phyloP scores from a whole-genome alignment of 768 basidiomycete genomes.

The Mycena chlorophos region DNA sequence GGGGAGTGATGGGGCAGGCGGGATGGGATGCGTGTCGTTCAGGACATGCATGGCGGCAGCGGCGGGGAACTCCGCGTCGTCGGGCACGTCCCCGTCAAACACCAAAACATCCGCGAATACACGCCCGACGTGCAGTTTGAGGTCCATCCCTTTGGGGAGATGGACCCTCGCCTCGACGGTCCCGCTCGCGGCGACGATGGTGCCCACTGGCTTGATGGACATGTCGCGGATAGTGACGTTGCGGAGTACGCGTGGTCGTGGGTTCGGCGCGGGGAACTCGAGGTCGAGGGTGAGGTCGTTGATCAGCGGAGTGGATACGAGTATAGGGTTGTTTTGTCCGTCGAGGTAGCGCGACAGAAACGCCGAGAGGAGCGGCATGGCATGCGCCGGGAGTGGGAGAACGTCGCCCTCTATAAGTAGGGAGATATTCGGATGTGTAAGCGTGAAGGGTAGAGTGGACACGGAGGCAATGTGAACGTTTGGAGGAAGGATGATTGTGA shows the following conservation, averaged over 20 bases:
- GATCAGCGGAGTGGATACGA: constrained; percentile 57
- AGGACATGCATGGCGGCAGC: not conserved
- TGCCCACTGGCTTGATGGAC: constrained; percentile 57
- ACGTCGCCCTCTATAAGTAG: constrained; percentile 56
- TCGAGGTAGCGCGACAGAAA: constrained; percentile 70
- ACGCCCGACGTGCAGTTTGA: constrained; percentile 60
- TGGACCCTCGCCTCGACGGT: constrained; percentile 64
- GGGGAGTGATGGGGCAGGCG: constrained; percentile 54
- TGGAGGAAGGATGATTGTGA: constrained; percentile 54
- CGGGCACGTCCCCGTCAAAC: constrained; percentile 69
- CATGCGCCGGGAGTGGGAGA: constrained; percentile 46
- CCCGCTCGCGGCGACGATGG: constrained; percentile 65
- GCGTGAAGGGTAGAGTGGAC: constrained; percentile 52
- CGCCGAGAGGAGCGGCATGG: constrained; percentile 50
- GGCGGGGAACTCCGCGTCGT: constrained; percentile 18
- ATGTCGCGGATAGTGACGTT: constrained; percentile 76
- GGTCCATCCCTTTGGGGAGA: constrained; percentile 67
- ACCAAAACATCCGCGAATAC: constrained; percentile 78
- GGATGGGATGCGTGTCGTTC: constrained; percentile 10
- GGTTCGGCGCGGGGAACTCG: constrained; percentile 65
- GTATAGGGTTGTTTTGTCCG: constrained; percentile 53
- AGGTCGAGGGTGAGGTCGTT: constrained; percentile 48
- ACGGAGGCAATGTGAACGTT: constrained; percentile 55
- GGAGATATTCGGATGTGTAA: constrained; percentile 70
- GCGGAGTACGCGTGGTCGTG: constrained; percentile 64